phyloP scores from a whole-genome alignment of 257 asterid genomes.

The Nicotiana undulata region DNA sequence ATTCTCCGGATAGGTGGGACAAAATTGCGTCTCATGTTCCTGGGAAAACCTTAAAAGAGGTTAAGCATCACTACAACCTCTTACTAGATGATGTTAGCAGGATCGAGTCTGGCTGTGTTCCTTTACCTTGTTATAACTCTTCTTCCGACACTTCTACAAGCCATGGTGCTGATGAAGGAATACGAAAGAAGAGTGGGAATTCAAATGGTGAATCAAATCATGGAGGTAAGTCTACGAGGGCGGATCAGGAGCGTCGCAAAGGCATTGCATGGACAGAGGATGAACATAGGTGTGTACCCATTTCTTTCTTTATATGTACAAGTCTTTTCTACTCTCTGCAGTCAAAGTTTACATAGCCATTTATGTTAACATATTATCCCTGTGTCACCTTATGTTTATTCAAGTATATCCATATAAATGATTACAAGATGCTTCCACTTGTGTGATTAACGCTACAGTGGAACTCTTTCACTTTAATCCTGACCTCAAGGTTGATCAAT shows the following conservation, averaged over 20 bases:
- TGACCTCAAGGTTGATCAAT: neutral
- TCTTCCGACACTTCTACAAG: conserved; percentile 45
- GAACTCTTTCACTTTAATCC: neutral
- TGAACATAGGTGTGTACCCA: conserved; percentile 66
- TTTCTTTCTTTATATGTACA: neutral
- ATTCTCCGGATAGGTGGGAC: conserved; percentile 64
- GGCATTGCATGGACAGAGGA: conserved; percentile 99
- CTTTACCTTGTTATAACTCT: conserved; percentile 60
- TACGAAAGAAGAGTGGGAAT: conserved; percentile 42
- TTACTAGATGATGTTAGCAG: conserved; percentile 58
- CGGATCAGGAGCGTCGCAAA: conserved; percentile 88
- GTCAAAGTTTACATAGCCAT: neutral
- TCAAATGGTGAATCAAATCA: conserved; percentile 39
- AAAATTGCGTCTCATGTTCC: conserved; percentile 68
- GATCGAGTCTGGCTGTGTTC: conserved; percentile 72
- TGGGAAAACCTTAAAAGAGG: conserved; percentile 70
- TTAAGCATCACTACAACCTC: conserved; percentile 64
- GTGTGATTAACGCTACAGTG: neutral
- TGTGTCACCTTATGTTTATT: neutral
- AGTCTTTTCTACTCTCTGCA: neutral
- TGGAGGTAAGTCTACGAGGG: conserved; percentile 54
- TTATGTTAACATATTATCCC: neutral
- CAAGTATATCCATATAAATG: neutral
- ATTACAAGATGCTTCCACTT: neutral
- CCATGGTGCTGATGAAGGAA: conserved; percentile 50